Base-by-base conservation (phyloP, 176 grass and related monocot genomes). In the Secale cereale region DNA sequence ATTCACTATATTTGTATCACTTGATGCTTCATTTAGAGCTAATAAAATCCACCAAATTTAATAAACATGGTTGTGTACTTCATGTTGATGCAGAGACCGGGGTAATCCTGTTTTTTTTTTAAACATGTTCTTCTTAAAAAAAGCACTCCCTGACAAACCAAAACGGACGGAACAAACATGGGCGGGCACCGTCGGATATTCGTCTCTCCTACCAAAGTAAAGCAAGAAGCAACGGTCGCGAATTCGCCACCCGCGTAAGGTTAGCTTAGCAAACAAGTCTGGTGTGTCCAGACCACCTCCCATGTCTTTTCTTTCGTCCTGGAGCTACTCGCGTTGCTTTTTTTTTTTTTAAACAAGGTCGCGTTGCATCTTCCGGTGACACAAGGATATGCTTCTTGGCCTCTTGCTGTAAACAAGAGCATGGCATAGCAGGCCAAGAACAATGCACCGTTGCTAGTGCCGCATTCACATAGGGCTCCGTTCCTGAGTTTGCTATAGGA, bases 231-330 rank as follows among this genome's bases (percentile, higher is more conserved):
- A 33, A 26, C 36, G 36, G 36, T 36, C 36, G 1, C 36, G 36
- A 1, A 37, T 14, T 12, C 39, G 8, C 32, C 40, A 10, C 31
- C 23, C 29, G 14, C 4, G 1, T 14, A 26, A 27, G n/a, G 12
- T 25, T 68, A n/a, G 66, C 39, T 73, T 27, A 45, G 67, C 67
- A 7, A 45, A 8, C 23, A 16, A 15, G 7, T 2, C 25, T 13
- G 4, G 43, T 3, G 7, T 15, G 0, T n/a, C 8, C 3, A 78
- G 33, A 35, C 9, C 39, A 7, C 4, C 43, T 68, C 76, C 65
- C 41, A 14, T 28, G 77, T 85, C 6, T 86, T 83, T 66, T 32
- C 59, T 46, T 9, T 5, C 76, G 75, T 88, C 2, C 40, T 40
- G 8, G 37, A 79, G 52, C n/a, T 74, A 67, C n/a, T 65, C 23